Evolutionary conservation across 495 filamentous ascomycete species (phyloP), one percentile per base, ranked within the genome.

Genomic region (Tuber brumale): DNA sequence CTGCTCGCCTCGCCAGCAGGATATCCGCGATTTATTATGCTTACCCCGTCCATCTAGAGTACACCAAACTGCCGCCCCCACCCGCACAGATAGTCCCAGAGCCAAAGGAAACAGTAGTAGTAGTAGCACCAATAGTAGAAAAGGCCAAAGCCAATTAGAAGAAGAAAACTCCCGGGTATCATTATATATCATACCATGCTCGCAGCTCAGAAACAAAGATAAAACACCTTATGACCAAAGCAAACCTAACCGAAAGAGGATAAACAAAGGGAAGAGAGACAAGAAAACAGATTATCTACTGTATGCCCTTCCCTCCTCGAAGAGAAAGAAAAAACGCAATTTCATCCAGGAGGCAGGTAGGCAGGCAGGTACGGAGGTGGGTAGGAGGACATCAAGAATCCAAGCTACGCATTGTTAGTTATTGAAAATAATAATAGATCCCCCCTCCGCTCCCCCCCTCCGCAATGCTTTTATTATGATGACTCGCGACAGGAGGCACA

Each of bases 401-500:
- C 57, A 66, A 66, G 31, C 27, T 66, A 66, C 14, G 57, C 57
- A 19, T 35, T 35, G 57, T 66, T 18, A 66, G 57, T 4, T 66
- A 66, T 66, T 66, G 57, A 19, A 66, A 66, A 66, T 66, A 66
- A 66, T 66, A 66, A 35, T 35, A 16, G 12, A 66, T 7, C 57
- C 57, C 27, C 3, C 57, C 57, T 31, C 57, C 57, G 57, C 27
- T 31, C 16, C 16, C 57, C 31, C 27, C 57, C 57, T 35, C 57
- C 57, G 14, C 57, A 31, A 7, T 35, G 57, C 57, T 66, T 19
- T 66, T 31, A 35, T 66, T 66, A 35, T 66, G 19, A 66, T 66
- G 35, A 72, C 70, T 45, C 35, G 39, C 70, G 46, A 39, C 44
- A 70, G 72, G 72, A 44, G 45, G 4, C 66, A 86, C 91, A 81